Evolutionary conservation across 129 eudicot genomes (phyloP).

Genomic region (Ambrosia artemisiifolia): DNA sequence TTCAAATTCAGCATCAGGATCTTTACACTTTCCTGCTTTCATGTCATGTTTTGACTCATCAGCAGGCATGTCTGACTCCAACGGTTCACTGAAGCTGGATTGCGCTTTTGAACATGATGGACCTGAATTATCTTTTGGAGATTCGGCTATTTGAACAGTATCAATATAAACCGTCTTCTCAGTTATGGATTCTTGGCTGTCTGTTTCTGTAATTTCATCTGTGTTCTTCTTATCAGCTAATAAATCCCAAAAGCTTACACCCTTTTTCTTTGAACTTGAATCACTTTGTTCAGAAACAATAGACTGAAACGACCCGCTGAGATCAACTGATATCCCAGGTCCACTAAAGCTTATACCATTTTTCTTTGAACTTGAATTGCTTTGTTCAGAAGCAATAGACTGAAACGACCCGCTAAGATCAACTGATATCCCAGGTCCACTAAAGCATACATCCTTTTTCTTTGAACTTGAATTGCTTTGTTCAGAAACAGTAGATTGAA

Average conservation of each 20-base stretch:
- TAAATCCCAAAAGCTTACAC: conserved; percentile 37
- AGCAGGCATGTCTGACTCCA: conserved; percentile 6
- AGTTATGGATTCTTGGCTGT: conserved; percentile 18
- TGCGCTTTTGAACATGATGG: conserved; percentile 17
- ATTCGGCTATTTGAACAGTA: conserved; percentile 35
- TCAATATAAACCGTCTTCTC: conserved; percentile 81
- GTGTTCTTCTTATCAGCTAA: conserved; percentile 38
- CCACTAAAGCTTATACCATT: conserved; percentile 33
- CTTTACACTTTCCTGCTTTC: conserved; percentile 6
- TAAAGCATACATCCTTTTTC: not conserved
- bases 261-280: conserved; percentile 13
- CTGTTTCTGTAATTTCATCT: conserved; percentile 29
- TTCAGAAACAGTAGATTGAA: conserved; percentile 21
- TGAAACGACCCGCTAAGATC: conserved; percentile 3
- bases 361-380: conserved; percentile 1
- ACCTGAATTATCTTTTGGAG: conserved; percentile 18
- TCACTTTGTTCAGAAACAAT: conserved; percentile 2
- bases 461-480: conserved; percentile 12
- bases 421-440: not conserved
- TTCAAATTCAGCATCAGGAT: conserved; percentile 13
- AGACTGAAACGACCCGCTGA: conserved; percentile 4
- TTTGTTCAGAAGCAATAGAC: conserved; percentile 2
- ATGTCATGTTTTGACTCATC: conserved; percentile 15
- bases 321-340: not conserved
- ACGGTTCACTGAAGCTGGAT: not conserved